Base-by-base conservation (phyloP, 1,284 basidiomycete species). In the Fomitopsis palustris region DNA sequence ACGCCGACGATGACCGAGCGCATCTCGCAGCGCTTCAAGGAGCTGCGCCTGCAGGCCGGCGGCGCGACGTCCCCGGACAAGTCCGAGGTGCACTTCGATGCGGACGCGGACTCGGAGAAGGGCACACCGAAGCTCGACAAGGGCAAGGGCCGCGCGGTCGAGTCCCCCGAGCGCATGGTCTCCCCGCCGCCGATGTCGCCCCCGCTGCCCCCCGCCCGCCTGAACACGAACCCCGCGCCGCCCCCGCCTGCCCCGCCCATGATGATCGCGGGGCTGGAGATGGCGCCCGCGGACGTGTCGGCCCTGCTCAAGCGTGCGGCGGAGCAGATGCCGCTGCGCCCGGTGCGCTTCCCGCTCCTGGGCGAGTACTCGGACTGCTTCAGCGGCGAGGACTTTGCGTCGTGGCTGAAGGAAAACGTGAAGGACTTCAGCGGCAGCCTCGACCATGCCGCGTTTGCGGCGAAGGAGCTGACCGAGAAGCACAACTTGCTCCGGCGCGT, bases 281-380 rank as follows among this genome's bases (percentile, higher is more conserved):
- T 95, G 35, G 72, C 86, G 0, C 82, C 86, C 0, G 69, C 81
- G 14, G 81, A 85, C 2, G 72, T 96, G 37, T 88, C 90, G 19
- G 80, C 79, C 55, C 74, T 95, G 6, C 79, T 95, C 35, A 77
- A 77, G 5, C 83, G 84, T 43, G 86, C 91, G 53, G 81, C 84
- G 53, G 74, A 78, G 23, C 84, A 92, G 69, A 77, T 87, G 59
- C 84, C 78, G 51, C 80, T 87, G 61, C 84, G 82, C 61, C 77
- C 85, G 35, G 82, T 88, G 60, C 88, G 85, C 54, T 87, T 92
- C 75, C 89, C 93, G 0, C 78, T 96, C 23, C 73, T 96, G n/a
- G 93, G 93, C 27, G 92, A 93, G 72, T 95, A 95, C 66, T 84
- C 87, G 23, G 88, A 92, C 64, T 90, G 90, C 61, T 95, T 95